phyloP scores from a whole-genome alignment of 176 grass and related monocot species.

The Lolium multiflorum region DNA sequence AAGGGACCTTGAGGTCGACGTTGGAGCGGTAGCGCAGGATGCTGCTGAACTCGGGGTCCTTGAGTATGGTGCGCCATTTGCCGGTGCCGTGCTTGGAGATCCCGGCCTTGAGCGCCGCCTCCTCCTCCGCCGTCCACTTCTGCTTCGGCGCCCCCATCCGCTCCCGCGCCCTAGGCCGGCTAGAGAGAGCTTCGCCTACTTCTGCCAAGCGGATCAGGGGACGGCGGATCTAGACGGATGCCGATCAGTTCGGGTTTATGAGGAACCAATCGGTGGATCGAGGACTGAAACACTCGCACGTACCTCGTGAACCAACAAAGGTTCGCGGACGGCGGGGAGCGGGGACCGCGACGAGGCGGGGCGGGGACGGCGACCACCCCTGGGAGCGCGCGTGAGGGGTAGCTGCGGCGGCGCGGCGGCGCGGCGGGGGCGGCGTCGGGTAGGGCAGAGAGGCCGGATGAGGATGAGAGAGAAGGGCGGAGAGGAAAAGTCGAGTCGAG shows the following conservation, averaged over 20 bases:
- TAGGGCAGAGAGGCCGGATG: no score
- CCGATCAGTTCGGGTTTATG: neutral
- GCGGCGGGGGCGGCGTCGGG: no score
- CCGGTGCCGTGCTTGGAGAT: no score
- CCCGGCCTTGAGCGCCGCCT: slow-evolving; percentile 83
- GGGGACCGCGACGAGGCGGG: neutral
- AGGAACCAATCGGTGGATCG: neutral
- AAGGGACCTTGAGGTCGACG: slow-evolving; percentile 81
- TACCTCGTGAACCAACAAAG: neutral
- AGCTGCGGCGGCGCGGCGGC: no score
- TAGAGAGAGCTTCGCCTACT: neutral
- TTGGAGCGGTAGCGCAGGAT: slow-evolving; percentile 74
- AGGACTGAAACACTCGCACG: neutral
- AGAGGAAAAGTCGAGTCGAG: neutral
- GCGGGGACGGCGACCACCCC: neutral
- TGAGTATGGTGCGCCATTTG: slow-evolving; percentile 88
- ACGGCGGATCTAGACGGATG: neutral
- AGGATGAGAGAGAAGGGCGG: neutral
- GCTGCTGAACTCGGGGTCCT: slow-evolving; percentile 73
- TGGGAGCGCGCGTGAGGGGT: neutral
- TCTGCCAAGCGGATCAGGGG: neutral
- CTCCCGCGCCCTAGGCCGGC: neutral
- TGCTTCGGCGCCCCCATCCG: slow-evolving; percentile 87
- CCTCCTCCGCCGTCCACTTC: slow-evolving; percentile 91
- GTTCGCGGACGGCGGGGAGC: neutral